Evolutionary conservation across 805 yeast species (phyloP), one percentile per base, ranked within the genome.

Genomic region (Blastobotrys parvus): DNA sequence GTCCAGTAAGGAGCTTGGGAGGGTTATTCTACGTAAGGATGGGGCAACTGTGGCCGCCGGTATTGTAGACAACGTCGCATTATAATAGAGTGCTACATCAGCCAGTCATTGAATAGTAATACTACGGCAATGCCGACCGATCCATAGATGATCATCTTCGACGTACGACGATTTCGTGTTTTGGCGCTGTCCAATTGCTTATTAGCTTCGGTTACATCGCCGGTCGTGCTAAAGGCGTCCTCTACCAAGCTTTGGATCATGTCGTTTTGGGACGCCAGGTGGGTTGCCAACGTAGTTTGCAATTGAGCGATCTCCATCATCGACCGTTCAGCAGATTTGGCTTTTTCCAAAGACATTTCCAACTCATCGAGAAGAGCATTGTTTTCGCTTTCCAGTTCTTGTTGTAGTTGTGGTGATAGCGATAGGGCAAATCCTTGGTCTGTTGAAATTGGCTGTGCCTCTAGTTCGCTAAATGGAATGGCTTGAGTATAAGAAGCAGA

Each of bases 1-100:
- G 3, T 70, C 73, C 38, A 70, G 71, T 57, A 64, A 64, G 46
- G 69, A 71, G 22, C 62, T 84, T 36, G 87, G 89, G 3, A 65
- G 89, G 50, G 65, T 84, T 18, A 85, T 84, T 15, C 62, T 84
- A 32, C 72, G 94, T 46, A 71, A 77, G 51, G 86, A 79, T 45
- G 88, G 90, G 2, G 46, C 59, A 13, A 82, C 88, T 1, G 69
- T 84, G 35, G 92, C 87, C 4, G 82, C 82, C 2, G 84, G 84
- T 1, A 61, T 57, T 0, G 72, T 77, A 39, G 63, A 59, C 38
- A 37, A 41, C 11, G 29, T n/a, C n/a, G n/a, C n/a, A n/a, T n/a
- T 25, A 25, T 25, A 8, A 25, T 25, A 25, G 29, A 11, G 11
- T 25, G 29, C 29, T 46, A 49, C 29, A 54, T 41, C 44, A 50